Percentiles rank a stretch among this genome's conserved stretches.
These are phyloP conservation scores for Tardiomyces blankii DNA, from an alignment of 1,139 yeast genomes.

Conservation along the genomic window DNA sequence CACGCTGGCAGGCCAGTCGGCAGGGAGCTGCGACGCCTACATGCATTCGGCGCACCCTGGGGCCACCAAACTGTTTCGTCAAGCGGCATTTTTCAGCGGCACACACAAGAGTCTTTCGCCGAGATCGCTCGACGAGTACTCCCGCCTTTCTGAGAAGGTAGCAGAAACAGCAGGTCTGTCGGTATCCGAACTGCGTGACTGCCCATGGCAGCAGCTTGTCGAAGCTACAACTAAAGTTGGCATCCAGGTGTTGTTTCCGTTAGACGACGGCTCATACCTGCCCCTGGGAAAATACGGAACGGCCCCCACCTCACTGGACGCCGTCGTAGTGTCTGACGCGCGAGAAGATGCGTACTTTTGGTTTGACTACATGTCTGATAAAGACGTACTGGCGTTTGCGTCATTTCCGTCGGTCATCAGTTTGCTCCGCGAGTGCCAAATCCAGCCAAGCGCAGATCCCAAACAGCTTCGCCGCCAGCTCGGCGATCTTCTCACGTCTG, in stretches of 20 bases:
- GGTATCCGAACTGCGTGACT: slow-evolving; percentile 6
- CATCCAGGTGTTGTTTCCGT: slow-evolving; percentile 11
- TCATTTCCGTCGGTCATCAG: not conserved
- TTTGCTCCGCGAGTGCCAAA: not conserved
- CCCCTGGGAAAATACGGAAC: slow-evolving; percentile 6
- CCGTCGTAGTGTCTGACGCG: slow-evolving; percentile 15
- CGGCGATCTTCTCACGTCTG: slow-evolving; percentile 10
- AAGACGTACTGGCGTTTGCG: not conserved
- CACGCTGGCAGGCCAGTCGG: slow-evolving; percentile 29
- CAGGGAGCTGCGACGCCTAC: slow-evolving; percentile 19
- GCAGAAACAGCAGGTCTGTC: slow-evolving; percentile 6
- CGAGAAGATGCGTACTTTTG: slow-evolving; percentile 15
- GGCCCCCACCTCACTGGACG: slow-evolving; percentile 5
- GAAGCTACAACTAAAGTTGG: slow-evolving; percentile 9
- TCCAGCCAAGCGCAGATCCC: not conserved
- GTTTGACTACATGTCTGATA: slow-evolving; percentile 8
- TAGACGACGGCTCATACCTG: slow-evolving; percentile 13
- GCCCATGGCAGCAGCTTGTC: slow-evolving; percentile 13
- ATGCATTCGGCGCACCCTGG: slow-evolving; percentile 9
- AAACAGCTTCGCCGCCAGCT: not conserved
- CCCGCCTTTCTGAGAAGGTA: slow-evolving; percentile 4
- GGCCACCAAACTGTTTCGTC: slow-evolving; percentile 7
- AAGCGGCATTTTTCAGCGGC: slow-evolving; percentile 15
- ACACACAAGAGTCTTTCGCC: slow-evolving; percentile 7
- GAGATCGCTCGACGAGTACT: slow-evolving; percentile 8